Evolutionary conservation across 345 rosid species (phyloP).

Genomic region (Adansonia digitata): DNA sequence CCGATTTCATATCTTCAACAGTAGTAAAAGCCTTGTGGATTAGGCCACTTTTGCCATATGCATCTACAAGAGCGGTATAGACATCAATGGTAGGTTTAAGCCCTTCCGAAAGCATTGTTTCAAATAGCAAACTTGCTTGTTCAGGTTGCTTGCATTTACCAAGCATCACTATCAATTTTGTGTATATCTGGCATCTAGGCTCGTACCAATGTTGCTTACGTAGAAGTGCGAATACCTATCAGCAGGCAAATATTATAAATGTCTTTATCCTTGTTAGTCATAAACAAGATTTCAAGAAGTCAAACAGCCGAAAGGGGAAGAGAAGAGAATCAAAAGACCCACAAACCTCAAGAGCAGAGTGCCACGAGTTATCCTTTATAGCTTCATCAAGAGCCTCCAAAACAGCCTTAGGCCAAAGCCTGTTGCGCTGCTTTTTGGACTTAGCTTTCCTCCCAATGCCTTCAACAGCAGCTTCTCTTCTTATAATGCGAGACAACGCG

Average conservation of each 20-base stretch:
- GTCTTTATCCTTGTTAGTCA: neutral
- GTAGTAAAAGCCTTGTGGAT: conserved; percentile 48
- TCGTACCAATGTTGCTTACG: conserved; percentile 76
- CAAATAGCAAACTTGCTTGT: conserved; percentile 63
- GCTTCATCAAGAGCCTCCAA: conserved; percentile 86
- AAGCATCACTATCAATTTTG: conserved; percentile 68
- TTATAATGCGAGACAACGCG: conserved; percentile 57
- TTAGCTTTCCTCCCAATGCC: conserved; percentile 66
- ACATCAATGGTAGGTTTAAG: conserved; percentile 70
- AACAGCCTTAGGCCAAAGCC: conserved; percentile 79
- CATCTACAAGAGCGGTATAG: conserved; percentile 67
- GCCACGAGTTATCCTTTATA: conserved; percentile 46
- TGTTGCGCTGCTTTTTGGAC: conserved; percentile 53
- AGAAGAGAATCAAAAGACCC: neutral
- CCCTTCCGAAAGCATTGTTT: conserved; percentile 64
- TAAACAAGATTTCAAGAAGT: neutral
- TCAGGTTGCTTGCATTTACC: conserved; percentile 67
- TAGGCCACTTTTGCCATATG: conserved; percentile 55
- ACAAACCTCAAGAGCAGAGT: conserved; percentile 64
- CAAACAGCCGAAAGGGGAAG: neutral
- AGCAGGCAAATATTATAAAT: neutral
- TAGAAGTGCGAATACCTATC: conserved; percentile 66
- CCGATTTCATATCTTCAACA: conserved; percentile 66
- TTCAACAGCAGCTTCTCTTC: conserved; percentile 62
- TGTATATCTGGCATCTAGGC: conserved; percentile 63